Evolutionary conservation across 805 yeast genomes (phyloP).

Genomic region (Candida stauntonica): DNA sequence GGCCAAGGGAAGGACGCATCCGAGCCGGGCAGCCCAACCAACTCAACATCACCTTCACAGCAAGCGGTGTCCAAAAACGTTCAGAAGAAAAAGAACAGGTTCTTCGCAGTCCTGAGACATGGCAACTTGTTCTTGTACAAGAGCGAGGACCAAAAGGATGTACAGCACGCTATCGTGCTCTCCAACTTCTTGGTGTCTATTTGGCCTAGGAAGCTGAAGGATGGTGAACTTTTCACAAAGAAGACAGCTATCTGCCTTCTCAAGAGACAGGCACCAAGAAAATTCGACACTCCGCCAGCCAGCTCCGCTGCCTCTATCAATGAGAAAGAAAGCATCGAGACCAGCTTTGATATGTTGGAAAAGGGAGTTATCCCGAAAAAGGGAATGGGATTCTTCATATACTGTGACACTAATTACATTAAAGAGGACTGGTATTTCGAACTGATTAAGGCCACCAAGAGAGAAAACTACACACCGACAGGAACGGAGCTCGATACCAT

Average conservation of each 20-base stretch:
- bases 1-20: conserved; percentile 9
- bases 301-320: conserved; percentile 26
- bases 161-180: conserved; percentile 74
- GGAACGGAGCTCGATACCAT: conserved; percentile 30
- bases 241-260: conserved; percentile 74
- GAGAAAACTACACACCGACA: conserved; percentile 23
- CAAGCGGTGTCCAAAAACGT: conserved; percentile 26
- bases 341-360: conserved; percentile 24
- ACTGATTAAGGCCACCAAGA: conserved; percentile 70
- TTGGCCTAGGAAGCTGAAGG: conserved; percentile 79
- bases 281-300: conserved; percentile 31
- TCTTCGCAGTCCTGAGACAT: conserved; percentile 71
- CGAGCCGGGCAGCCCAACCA: too few species aligned
- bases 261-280: conserved; percentile 36
- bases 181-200: conserved; percentile 65
- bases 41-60: conserved; percentile 1
- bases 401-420: conserved; percentile 71
- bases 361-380: conserved; percentile 28
- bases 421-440: conserved; percentile 95
- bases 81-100: conserved; percentile 55
- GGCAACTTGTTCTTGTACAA: conserved; percentile 85
- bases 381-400: conserved; percentile 50
- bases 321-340: conserved; percentile 7
- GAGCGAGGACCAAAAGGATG: conserved; percentile 59
- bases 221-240: conserved; percentile 77